Conservation (phyloP, 2,329 filamentous ascomycete species). For the Talaromyces islandicus region DNA sequence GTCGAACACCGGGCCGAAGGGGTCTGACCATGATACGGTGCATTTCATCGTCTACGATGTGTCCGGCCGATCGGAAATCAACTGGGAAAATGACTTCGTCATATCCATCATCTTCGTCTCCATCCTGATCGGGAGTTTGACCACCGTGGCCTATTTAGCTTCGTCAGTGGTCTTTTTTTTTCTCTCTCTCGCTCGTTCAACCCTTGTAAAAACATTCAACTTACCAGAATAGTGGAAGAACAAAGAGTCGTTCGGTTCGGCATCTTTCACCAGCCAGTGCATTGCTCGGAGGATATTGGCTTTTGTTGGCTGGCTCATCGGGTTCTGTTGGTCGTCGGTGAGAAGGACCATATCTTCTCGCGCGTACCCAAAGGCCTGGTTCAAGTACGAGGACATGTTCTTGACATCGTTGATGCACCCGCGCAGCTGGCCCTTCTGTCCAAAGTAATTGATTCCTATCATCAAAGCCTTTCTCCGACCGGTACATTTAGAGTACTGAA, state of each 20-base stretch:
- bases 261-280: conserved; percentile 97
- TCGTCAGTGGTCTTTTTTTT: not conserved
- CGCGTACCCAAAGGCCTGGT: conserved; percentile 85
- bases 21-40: conserved; percentile 71
- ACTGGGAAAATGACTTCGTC: conserved; percentile 77
- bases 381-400: conserved; percentile 90
- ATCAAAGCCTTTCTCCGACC: conserved; percentile 82
- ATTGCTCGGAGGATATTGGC: conserved; percentile 91
- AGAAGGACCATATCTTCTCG: conserved; percentile 95
- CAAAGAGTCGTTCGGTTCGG: conserved; percentile 82
- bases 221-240: conserved; percentile 96
- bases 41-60: conserved; percentile 75
- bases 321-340: conserved; percentile 94
- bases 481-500: conserved; percentile 87
- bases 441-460: conserved; percentile 96
- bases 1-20: conserved; percentile 73
- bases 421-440: conserved; percentile 79
- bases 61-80: conserved; percentile 62
- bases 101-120: conserved; percentile 71
- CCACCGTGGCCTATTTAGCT: conserved; percentile 59
- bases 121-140: conserved; percentile 66
- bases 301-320: conserved; percentile 95
- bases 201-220: conserved; percentile 18
- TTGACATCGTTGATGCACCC: conserved; percentile 97
- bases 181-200: not conserved